These are phyloP conservation scores for Vanrija pseudolonga DNA, from an alignment of 1,284 basidiomycete genomes.

Conservation along the genomic window DNA sequence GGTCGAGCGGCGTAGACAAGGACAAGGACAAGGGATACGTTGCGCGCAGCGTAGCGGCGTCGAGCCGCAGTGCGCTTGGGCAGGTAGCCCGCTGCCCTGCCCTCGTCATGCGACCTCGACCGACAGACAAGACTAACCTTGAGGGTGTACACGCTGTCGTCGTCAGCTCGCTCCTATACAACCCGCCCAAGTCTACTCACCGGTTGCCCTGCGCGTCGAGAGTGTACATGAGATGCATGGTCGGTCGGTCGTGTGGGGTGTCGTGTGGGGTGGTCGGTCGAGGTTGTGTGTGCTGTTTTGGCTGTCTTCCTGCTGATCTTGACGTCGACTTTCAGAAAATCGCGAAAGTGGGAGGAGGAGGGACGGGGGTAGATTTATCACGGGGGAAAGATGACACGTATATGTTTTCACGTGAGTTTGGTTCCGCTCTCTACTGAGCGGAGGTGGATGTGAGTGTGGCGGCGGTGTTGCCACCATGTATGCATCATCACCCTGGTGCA, in stretches of 20 bases:
- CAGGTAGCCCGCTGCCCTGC: too few relatives aligned
- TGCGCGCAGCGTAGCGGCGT: too few relatives aligned
- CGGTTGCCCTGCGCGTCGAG: slow-evolving; percentile 68
- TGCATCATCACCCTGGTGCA: too few relatives aligned
- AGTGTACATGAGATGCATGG: slow-evolving; percentile 94
- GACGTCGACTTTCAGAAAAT: background rate
- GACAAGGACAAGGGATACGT: too few relatives aligned
- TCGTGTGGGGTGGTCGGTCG: slow-evolving; percentile 32
- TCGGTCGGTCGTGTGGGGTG: slow-evolving; percentile 24
- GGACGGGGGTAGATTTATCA: background rate
- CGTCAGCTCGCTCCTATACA: slow-evolving; percentile 5
- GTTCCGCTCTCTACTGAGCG: too few relatives aligned
- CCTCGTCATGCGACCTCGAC: background rate
- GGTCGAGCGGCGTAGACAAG: too few relatives aligned
- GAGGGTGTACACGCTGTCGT: slow-evolving; percentile 67
- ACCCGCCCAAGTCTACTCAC: slow-evolving; percentile 26
- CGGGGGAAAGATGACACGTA: background rate
- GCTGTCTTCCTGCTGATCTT: background rate
- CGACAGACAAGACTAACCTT: slow-evolving; percentile 58
- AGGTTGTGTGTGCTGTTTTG: background rate
- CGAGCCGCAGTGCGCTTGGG: too few relatives aligned
- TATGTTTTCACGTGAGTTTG: background rate
- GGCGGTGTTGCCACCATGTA: too few relatives aligned
- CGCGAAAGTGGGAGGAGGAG: background rate
- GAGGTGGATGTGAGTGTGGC: too few relatives aligned